A percentile compares a stretch with the other conserved stretches of the same genome.
phyloP scores from a whole-genome alignment of 2,329 filamentous ascomycete species.

The Cladosporium sp. region DNA sequence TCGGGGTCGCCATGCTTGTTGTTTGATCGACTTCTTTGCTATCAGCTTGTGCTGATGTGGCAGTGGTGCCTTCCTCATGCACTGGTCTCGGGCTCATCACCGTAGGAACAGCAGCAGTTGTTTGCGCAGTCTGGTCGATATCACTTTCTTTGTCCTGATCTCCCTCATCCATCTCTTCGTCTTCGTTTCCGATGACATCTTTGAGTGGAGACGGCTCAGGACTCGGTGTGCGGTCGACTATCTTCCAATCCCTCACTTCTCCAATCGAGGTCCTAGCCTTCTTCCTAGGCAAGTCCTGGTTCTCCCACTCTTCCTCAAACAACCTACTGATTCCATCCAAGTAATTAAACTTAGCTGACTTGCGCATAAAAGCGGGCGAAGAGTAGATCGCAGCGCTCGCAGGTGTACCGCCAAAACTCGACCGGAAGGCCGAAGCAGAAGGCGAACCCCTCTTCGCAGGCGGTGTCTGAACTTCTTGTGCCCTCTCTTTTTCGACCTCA shows the following conservation, averaged over 20 bases:
- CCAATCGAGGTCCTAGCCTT: constrained; percentile 65
- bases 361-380: constrained; percentile 76
- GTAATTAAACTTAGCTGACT: constrained; percentile 31
- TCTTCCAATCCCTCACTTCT: constrained; percentile 66
- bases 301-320: constrained; percentile 60
- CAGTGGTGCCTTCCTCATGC: no score
- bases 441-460: constrained; percentile 13
- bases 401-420: constrained; percentile 18
- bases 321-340: constrained; percentile 63
- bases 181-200: constrained; percentile 1
- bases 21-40: no score
- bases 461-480: constrained; percentile 15
- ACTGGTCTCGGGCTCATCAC: no score
- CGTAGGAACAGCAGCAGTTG: no score
- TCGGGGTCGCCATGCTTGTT: no score
- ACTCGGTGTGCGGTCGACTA: constrained; percentile 65
- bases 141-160: not conserved
- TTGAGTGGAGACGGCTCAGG: constrained; percentile 51
- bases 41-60: no score
- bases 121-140: not conserved
- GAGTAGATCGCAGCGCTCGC: constrained; percentile 53
- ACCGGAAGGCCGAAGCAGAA: constrained; percentile 6
- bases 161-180: constrained; percentile 10
- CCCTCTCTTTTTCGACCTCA: not conserved
- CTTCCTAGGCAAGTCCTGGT: constrained; percentile 58